These are phyloP conservation scores for Cystofilobasidium capitatum DNA, from an alignment of 768 basidiomycete genomes.

Conservation along the genomic window DNA sequence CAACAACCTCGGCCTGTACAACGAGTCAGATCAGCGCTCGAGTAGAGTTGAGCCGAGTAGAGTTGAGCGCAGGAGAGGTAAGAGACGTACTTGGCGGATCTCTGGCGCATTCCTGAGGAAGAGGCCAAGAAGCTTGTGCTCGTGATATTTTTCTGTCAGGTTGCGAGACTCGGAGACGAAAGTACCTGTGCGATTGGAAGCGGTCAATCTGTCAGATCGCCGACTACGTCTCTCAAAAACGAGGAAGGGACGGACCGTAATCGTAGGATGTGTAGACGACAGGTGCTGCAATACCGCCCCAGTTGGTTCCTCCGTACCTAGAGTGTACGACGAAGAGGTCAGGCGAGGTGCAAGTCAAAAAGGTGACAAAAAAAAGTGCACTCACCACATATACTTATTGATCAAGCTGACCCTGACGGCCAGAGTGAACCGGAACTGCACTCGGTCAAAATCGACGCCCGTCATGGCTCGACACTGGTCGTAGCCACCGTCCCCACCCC, in stretches of 20 bases:
- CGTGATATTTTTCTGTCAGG: background rate
- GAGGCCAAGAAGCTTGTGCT: slow-evolving; percentile 11
- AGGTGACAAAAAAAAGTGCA: no score
- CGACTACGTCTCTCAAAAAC: no score
- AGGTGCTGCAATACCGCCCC: slow-evolving; percentile 70
- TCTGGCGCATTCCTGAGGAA: slow-evolving; percentile 2
- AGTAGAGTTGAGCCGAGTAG: background rate
- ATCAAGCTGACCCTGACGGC: slow-evolving; percentile 72
- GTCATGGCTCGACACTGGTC: slow-evolving; percentile 16
- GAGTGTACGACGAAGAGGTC: background rate
- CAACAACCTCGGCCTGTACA: slow-evolving; percentile 7
- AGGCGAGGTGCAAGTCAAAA: background rate
- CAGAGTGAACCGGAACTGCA: slow-evolving; percentile 54
- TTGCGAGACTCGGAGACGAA: background rate
- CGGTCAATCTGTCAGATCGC: background rate
- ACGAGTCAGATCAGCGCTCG: background rate
- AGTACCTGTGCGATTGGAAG: background rate
- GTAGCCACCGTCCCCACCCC: slow-evolving; percentile 50
- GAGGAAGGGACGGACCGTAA: background rate
- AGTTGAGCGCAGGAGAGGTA: background rate
- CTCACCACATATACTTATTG: slow-evolving; percentile 62
- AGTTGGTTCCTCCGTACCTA: slow-evolving; percentile 61
- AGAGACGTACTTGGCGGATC: background rate
- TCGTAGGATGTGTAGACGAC: slow-evolving; percentile 50
- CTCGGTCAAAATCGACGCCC: slow-evolving; percentile 39